Percentiles rank a stretch among this genome's conserved stretches.
Conservation (phyloP, 495 filamentous ascomycete genomes). For the Coniosporium apollinis region DNA sequence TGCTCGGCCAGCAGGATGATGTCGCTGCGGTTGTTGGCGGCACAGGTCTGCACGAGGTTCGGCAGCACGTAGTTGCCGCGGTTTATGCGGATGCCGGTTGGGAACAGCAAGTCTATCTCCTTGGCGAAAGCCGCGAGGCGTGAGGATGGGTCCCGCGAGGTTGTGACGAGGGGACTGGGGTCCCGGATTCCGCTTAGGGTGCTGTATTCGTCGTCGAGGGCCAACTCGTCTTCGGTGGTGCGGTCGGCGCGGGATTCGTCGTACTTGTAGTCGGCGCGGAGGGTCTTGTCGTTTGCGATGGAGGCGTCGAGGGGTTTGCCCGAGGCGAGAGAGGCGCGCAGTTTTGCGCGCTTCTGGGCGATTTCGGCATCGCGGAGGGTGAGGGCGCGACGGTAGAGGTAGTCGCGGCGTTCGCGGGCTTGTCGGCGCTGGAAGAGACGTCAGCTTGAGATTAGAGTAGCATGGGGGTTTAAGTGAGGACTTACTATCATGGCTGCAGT, state of each 20-base stretch:
- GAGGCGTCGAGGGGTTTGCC: slow-evolving; percentile 72
- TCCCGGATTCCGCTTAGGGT: slow-evolving; percentile 72
- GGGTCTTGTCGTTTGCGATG: slow-evolving; percentile 73
- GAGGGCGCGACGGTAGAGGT: slow-evolving; percentile 70
- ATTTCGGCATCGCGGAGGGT: slow-evolving; percentile 85
- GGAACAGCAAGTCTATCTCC: slow-evolving; percentile 80
- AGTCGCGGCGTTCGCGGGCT: slow-evolving; percentile 78
- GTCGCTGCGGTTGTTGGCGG: slow-evolving; percentile 62
- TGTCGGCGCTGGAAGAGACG: slow-evolving; percentile 37
- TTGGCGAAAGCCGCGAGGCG: slow-evolving; percentile 83
- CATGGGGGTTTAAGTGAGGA: too few species aligned
- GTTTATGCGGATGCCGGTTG: slow-evolving; percentile 80
- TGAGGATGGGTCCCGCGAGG: slow-evolving; percentile 71
- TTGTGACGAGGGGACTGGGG: slow-evolving; percentile 80
- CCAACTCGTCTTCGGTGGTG: slow-evolving; percentile 45
- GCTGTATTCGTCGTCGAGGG: slow-evolving; percentile 92
- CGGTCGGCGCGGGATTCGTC: slow-evolving; percentile 59
- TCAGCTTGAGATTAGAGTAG: too few species aligned
- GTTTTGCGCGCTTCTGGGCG: slow-evolving; percentile 70
- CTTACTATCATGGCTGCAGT: slow-evolving; percentile 5
- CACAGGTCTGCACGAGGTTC: slow-evolving; percentile 66
- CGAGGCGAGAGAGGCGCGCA: slow-evolving; percentile 69
- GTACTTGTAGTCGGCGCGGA: slow-evolving; percentile 84
- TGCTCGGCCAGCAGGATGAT: slow-evolving; percentile 86
- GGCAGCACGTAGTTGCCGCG: slow-evolving; percentile 78